Conservation (phyloP, 495 filamentous ascomycete species). For the Aspergillus haitiensis region DNA sequence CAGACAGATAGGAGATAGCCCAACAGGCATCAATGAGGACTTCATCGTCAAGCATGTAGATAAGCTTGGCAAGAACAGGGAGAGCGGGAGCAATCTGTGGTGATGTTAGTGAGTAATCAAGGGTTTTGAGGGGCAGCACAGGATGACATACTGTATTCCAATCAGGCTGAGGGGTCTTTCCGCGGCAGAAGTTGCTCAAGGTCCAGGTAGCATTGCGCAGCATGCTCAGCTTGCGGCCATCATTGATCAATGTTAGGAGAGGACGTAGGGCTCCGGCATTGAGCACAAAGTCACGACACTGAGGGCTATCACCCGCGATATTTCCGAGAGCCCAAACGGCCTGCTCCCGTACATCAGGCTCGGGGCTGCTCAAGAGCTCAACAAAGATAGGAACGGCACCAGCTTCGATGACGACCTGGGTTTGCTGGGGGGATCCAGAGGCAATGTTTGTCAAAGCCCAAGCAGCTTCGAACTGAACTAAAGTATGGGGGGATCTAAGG, state of each 20-base stretch:
- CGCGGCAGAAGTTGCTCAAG: conserved; percentile 99
- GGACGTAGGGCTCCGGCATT: conserved; percentile 86
- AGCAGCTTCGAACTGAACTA: conserved; percentile 98
- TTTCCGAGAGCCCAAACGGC: conserved; percentile 99
- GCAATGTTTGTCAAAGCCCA: conserved; percentile 99
- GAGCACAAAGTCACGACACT: conserved; percentile 94
- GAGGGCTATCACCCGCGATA: conserved; percentile 97
- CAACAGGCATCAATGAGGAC: conserved; percentile 99
- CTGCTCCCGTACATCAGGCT: conserved; percentile 98
- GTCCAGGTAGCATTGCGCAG: conserved; percentile 99
- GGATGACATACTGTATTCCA: conserved; percentile 75
- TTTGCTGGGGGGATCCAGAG: conserved; percentile 94
- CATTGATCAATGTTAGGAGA: conserved; percentile 82
- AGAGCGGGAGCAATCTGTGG: conserved; percentile 87
- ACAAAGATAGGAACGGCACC: conserved; percentile 99
- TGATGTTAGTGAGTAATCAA: conserved; percentile 21
- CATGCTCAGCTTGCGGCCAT: conserved; percentile 99
- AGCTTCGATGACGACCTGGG: conserved; percentile 97
- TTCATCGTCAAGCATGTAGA: conserved; percentile 98
- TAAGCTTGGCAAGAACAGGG: conserved; percentile 94
- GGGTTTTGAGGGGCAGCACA: neutral
- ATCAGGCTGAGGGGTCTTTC: conserved; percentile 98
- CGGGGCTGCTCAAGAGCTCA: conserved; percentile 89
- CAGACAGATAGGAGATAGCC: conserved; percentile 99
- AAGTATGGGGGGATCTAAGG: conserved; percentile 94